A percentile compares a stretch with the other conserved stretches of the same genome.
Conservation (phyloP, 2,329 filamentous ascomycete genomes). For the Fusarium ramigenum region DNA sequence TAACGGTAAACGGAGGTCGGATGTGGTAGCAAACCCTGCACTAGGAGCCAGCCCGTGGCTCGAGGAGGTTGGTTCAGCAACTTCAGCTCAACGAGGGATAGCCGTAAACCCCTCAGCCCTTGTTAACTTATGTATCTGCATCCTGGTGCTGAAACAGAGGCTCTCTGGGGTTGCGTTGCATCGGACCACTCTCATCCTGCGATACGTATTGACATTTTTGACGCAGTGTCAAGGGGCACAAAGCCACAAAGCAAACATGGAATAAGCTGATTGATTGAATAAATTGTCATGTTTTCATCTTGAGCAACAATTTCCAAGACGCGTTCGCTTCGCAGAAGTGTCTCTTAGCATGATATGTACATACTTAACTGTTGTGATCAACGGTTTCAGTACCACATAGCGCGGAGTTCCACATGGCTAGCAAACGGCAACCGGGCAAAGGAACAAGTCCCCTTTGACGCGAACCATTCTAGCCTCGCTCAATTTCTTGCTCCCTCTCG, state of each 20-base stretch:
- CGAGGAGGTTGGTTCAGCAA: slow-evolving; percentile 24
- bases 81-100: slow-evolving; percentile 31
- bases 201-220: slow-evolving; percentile 23
- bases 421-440: not conserved
- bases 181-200: slow-evolving; percentile 18
- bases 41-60: slow-evolving; percentile 33
- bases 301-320: not conserved
- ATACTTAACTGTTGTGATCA: slow-evolving; percentile 3
- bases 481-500: not conserved
- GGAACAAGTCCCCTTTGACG: not conserved
- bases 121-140: slow-evolving; percentile 8
- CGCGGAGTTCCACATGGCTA: slow-evolving; percentile 24
- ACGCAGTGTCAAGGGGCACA: slow-evolving; percentile 16
- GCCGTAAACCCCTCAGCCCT: slow-evolving; percentile 21
- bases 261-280: slow-evolving; percentile 6
- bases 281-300: not conserved
- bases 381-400: slow-evolving; percentile 17
- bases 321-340: slow-evolving; percentile 15
- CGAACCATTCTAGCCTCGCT: not conserved
- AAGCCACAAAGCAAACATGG: slow-evolving; percentile 25
- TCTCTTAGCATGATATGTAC: slow-evolving; percentile 1
- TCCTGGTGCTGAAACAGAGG: slow-evolving; percentile 43
- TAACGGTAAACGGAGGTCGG: slow-evolving; percentile 22
- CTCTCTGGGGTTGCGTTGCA: slow-evolving; percentile 31
- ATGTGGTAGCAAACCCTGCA: slow-evolving; percentile 19